A percentile compares a stretch with the other conserved stretches of the same genome.
Evolutionary conservation across 2,329 filamentous ascomycete species (phyloP).

Genomic region (Aspergillus fijiensis): DNA sequence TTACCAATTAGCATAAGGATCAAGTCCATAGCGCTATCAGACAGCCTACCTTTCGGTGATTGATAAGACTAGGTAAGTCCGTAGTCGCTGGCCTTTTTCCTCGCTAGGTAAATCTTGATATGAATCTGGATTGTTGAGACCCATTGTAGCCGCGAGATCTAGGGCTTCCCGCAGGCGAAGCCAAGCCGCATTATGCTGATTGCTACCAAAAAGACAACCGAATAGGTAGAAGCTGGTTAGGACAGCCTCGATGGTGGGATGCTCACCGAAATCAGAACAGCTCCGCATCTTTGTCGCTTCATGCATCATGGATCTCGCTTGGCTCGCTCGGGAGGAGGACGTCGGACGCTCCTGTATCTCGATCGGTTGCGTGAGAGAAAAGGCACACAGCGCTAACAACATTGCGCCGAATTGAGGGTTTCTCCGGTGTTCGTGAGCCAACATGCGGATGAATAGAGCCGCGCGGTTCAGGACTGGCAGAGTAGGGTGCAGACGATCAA

Average conservation of each 20-base stretch:
- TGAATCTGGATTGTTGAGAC: conserved; percentile 41
- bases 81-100: conserved; percentile 41
- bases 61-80: conserved; percentile 39
- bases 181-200: conserved; percentile 75
- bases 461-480: conserved; percentile 44
- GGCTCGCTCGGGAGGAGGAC: conserved; percentile 35
- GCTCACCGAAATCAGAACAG: conserved; percentile 42
- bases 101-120: conserved; percentile 39
- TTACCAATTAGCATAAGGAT: conserved; percentile 3
- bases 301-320: conserved; percentile 44
- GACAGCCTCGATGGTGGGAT: conserved; percentile 43
- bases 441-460: conserved; percentile 43
- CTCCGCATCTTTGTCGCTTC: conserved; percentile 47
- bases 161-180: conserved; percentile 71
- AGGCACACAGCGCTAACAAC: conserved; percentile 44
- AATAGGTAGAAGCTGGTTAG: conserved; percentile 77
- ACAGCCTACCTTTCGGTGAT: conserved; percentile 34
- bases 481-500: conserved; percentile 46
- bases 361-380: conserved; percentile 47
- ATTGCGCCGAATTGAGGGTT: conserved; percentile 47
- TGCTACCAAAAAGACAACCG: conserved; percentile 67
- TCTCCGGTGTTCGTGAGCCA: conserved; percentile 44
- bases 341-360: conserved; percentile 44
- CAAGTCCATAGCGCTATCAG: background rate
- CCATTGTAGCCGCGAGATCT: conserved; percentile 43